Evolutionary conservation across 2,329 filamentous ascomycete genomes (phyloP).

Genomic region (Grosmannia serpens): DNA sequence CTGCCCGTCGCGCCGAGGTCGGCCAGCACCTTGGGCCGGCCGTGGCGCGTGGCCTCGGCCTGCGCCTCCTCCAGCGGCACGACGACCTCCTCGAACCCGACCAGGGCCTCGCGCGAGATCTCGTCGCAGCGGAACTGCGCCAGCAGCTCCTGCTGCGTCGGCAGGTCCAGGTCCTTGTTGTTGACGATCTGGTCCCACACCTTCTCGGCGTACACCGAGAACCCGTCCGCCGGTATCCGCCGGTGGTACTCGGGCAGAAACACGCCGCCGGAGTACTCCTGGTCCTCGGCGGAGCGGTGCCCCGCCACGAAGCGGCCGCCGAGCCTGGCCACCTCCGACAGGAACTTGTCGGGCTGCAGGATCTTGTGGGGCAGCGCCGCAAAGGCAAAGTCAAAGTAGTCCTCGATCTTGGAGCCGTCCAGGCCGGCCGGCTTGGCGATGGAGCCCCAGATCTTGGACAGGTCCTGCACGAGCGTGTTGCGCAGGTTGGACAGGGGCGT

Average conservation of each 20-base stretch:
- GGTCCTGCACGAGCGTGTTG: constrained; percentile 79
- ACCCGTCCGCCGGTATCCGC: constrained; percentile 92
- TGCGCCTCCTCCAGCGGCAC: constrained; percentile 78
- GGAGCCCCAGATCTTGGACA: constrained; percentile 83
- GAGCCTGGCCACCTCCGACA: constrained; percentile 66
- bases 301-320: constrained; percentile 74
- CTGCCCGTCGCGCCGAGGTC: constrained; percentile 67
- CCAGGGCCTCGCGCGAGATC: constrained; percentile 78
- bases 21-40: constrained; percentile 59
- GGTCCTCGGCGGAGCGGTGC: constrained; percentile 60
- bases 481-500: constrained; percentile 86
- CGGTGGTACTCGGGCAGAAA: constrained; percentile 93
- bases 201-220: constrained; percentile 83
- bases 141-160: constrained; percentile 91
- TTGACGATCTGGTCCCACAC: constrained; percentile 98
- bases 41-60: constrained; percentile 59
- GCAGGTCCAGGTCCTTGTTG: constrained; percentile 95
- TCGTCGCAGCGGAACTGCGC: constrained; percentile 98
- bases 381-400: constrained; percentile 98
- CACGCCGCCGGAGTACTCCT: constrained; percentile 65
- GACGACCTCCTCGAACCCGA: constrained; percentile 74
- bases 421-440: constrained; percentile 85
- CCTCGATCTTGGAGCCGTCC: constrained; percentile 80
- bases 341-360: constrained; percentile 84
- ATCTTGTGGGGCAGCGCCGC: constrained; percentile 94